These are phyloP conservation scores for Triglochin maritima DNA, from an alignment of 106 monocot species.

Conservation along the genomic window DNA sequence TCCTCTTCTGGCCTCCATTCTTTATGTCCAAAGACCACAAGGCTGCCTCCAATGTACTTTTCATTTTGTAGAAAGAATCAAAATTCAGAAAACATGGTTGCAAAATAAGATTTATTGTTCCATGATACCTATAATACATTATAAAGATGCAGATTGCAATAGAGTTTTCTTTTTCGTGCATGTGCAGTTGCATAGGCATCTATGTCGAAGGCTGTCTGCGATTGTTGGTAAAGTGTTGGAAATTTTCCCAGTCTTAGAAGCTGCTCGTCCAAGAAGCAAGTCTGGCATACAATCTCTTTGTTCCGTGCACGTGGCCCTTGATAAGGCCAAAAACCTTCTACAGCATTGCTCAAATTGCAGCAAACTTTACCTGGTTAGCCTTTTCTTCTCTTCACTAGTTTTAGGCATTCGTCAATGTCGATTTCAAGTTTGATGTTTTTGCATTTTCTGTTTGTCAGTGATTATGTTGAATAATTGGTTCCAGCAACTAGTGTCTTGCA, in stretches of 20 bases:
- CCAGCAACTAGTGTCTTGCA: too few relatives aligned
- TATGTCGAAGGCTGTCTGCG: constrained; percentile 44
- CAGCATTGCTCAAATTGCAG: constrained; percentile 80
- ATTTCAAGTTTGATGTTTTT: too few relatives aligned
- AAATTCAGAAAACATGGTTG: too few relatives aligned
- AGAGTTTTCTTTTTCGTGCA: not conserved
- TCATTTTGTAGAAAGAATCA: too few relatives aligned
- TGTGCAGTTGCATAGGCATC: constrained; percentile 66
- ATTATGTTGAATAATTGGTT: too few relatives aligned
- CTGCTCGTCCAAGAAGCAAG: constrained; percentile 76
- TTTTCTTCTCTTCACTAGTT: not conserved
- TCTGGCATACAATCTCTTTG: constrained; percentile 83
- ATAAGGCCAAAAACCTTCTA: constrained; percentile 74
- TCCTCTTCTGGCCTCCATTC: too few relatives aligned
- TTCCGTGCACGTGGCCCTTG: constrained; percentile 71
- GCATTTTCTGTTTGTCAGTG: too few relatives aligned
- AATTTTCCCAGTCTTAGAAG: constrained; percentile 78
- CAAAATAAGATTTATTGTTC: too few relatives aligned
- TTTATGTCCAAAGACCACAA: too few relatives aligned
- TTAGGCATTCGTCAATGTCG: too few relatives aligned
- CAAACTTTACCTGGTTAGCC: constrained; percentile 83
- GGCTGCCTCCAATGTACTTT: too few relatives aligned
- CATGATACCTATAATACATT: too few relatives aligned
- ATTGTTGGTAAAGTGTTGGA: constrained; percentile 55
- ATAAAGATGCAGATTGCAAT: not conserved